Percentiles rank a stretch among this genome's conserved stretches.
Conservation (phyloP, 805 yeast genomes). For the Saccharomyces jurei region DNA sequence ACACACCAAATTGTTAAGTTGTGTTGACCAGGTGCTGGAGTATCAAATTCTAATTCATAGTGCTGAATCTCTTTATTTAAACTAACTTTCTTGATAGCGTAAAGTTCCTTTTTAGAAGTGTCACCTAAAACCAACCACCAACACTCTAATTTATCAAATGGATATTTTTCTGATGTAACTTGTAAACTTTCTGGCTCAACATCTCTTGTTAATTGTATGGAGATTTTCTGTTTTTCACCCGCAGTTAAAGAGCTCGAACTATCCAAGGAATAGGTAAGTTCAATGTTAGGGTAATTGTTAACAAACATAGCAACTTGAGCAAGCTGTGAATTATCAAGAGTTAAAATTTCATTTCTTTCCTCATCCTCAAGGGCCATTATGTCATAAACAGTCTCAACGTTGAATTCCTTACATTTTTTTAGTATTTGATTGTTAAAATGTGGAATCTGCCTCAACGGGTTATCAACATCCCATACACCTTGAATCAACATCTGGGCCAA, state of each 20-base stretch:
- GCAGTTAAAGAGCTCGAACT: conserved; percentile 35
- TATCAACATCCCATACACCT: conserved; percentile 75
- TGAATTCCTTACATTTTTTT: conserved; percentile 42
- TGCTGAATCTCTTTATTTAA: conserved; percentile 45
- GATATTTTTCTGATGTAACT: conserved; percentile 54
- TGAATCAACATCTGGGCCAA: conserved; percentile 81
- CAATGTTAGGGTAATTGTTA: conserved; percentile 83
- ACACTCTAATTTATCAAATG: conserved; percentile 43
- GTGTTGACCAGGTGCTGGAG: conserved; percentile 57
- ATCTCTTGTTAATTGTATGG: conserved; percentile 53
- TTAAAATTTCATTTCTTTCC: conserved; percentile 52
- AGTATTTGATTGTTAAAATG: conserved; percentile 43
- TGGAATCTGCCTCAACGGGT: conserved; percentile 77
- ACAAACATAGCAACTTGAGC: conserved; percentile 76
- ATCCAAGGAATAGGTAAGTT: conserved; percentile 48
- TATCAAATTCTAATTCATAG: conserved; percentile 45
- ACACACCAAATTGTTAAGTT: conserved; percentile 70
- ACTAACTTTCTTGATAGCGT: conserved; percentile 61
- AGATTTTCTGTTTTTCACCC: conserved; percentile 41
- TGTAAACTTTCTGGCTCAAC: conserved; percentile 65
- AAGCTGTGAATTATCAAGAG: conserved; percentile 43
- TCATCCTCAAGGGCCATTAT: conserved; percentile 71
- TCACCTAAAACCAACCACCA: conserved; percentile 93
- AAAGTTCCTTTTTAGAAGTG: conserved; percentile 46
- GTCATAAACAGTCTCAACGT: conserved; percentile 71